phyloP scores from a whole-genome alignment of 768 basidiomycete genomes.

The Leccinum sublutescens region DNA sequence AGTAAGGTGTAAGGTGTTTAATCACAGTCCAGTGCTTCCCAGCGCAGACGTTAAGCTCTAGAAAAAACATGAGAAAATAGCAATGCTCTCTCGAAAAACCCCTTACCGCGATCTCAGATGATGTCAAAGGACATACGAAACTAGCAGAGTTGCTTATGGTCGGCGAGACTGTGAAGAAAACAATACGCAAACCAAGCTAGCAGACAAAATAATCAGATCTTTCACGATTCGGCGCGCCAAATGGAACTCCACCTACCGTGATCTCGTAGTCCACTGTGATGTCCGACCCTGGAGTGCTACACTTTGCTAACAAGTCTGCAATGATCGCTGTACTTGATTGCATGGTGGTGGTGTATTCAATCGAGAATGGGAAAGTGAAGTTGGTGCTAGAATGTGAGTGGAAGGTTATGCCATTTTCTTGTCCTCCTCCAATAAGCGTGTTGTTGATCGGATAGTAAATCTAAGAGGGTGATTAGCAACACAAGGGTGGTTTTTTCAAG shows the following conservation, averaged over 20 bases:
- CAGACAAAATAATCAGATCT: slow-evolving; percentile 9
- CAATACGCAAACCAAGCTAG: slow-evolving; percentile 62
- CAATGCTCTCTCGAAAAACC: neutral
- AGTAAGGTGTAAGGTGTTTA: neutral
- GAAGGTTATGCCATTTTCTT: slow-evolving; percentile 44
- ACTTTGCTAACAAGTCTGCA: slow-evolving; percentile 60
- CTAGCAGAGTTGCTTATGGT: slow-evolving; percentile 57
- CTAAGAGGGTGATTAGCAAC: slow-evolving; percentile 34
- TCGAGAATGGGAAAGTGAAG: slow-evolving; percentile 73
- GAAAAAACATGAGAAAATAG: slow-evolving; percentile 11
- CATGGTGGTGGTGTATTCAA: slow-evolving; percentile 54
- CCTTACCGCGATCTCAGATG: slow-evolving; percentile 28
- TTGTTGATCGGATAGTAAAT: slow-evolving; percentile 75
- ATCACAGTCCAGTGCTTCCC: slow-evolving; percentile 4
- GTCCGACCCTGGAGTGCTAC: slow-evolving; percentile 49
- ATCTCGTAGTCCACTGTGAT: slow-evolving; percentile 66
- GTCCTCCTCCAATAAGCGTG: slow-evolving; percentile 65
- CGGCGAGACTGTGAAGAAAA: slow-evolving; percentile 67
- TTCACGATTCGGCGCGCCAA: neutral
- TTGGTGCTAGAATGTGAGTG: slow-evolving; percentile 54
- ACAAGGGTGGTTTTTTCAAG: slow-evolving; percentile 1
- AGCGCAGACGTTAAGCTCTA: slow-evolving; percentile 22
- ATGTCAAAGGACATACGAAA: slow-evolving; percentile 62
- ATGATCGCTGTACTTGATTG: slow-evolving; percentile 57
- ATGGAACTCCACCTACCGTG: slow-evolving; percentile 38